phyloP scores from a whole-genome alignment of 2,329 filamentous ascomycete genomes.

The Xylaria arbuscula region DNA sequence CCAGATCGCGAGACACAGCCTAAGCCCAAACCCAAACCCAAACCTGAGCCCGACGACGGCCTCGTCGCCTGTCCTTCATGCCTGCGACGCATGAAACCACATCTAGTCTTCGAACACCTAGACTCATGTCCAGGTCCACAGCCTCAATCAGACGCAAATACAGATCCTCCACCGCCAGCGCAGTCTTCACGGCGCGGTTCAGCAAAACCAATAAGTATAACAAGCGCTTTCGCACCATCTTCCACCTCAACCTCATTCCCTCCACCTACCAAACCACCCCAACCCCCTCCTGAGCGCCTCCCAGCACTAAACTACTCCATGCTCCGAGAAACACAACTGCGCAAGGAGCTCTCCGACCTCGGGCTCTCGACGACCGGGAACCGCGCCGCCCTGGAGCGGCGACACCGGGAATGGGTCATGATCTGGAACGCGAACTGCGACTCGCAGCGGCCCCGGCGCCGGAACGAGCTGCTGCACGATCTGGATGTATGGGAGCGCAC shows the following conservation, averaged over 20 bases:
- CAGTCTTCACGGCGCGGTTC: conserved; percentile 19
- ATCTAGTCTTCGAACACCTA: conserved; percentile 81
- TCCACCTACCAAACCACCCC: conserved; percentile 26
- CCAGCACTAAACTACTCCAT: conserved; percentile 88
- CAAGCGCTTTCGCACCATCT: conserved; percentile 35
- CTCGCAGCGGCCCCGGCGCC: conserved; percentile 76
- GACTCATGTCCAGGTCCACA: conserved; percentile 65
- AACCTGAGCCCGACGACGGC: conserved; percentile 69
- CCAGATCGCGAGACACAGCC: background rate
- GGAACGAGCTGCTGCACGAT: conserved; percentile 78
- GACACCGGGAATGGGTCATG: conserved; percentile 94
- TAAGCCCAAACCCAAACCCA: background rate
- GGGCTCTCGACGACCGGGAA: conserved; percentile 79
- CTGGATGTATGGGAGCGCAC: conserved; percentile 89
- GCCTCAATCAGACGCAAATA: conserved; percentile 53
- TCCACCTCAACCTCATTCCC: background rate
- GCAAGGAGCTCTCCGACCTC: conserved; percentile 83
- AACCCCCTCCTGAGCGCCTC: conserved; percentile 67
- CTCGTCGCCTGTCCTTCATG: conserved; percentile 89
- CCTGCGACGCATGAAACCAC: conserved; percentile 79
- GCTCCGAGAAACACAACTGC: conserved; percentile 80
- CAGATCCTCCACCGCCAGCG: conserved; percentile 13
- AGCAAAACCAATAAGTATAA: conserved; percentile 35
- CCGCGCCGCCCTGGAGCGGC: conserved; percentile 76
- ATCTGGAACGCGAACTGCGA: conserved; percentile 98